A percentile compares a stretch with the other conserved stretches of the same genome.
Evolutionary conservation across 2,329 filamentous ascomycete genomes (phyloP).

Genomic region (Aspergillus calidoustus): DNA sequence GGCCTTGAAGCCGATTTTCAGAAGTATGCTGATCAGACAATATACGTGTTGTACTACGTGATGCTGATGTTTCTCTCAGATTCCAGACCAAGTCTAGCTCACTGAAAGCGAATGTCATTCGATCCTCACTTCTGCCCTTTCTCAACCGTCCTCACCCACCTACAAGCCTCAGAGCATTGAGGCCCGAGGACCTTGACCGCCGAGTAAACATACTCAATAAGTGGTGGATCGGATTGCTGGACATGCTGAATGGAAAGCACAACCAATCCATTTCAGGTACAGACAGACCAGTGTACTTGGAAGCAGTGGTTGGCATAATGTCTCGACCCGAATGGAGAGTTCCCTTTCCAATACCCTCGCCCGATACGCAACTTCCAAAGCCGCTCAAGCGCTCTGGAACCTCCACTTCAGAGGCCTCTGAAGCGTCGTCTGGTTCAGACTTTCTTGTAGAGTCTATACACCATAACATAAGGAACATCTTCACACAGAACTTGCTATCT

Average conservation of each 20-base stretch:
- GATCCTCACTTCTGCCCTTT: constrained; percentile 75
- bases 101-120: constrained; percentile 76
- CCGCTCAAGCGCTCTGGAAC: constrained; percentile 46
- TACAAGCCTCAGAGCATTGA: constrained; percentile 66
- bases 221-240: constrained; percentile 85
- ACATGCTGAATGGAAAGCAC: constrained; percentile 76
- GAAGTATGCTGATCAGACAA: constrained; percentile 51
- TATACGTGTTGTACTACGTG: background rate
- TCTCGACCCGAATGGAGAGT: constrained; percentile 85
- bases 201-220: constrained; percentile 80
- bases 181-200: constrained; percentile 81
- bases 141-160: constrained; percentile 71
- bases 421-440: constrained; percentile 60
- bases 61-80: constrained; percentile 35
- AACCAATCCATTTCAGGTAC: constrained; percentile 79
- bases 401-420: constrained; percentile 60
- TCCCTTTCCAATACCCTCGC: constrained; percentile 64
- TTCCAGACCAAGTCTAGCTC: constrained; percentile 75
- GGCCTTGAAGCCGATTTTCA: constrained; percentile 70
- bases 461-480: constrained; percentile 87
- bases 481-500: constrained; percentile 77
- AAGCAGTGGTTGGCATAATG: constrained; percentile 82
- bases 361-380: constrained; percentile 43
- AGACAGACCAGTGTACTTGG: constrained; percentile 80
- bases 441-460: constrained; percentile 77